These are phyloP conservation scores for Vaccinium myrtillus DNA, from an alignment of 148 eudicot genomes.

Conservation along the genomic window DNA sequence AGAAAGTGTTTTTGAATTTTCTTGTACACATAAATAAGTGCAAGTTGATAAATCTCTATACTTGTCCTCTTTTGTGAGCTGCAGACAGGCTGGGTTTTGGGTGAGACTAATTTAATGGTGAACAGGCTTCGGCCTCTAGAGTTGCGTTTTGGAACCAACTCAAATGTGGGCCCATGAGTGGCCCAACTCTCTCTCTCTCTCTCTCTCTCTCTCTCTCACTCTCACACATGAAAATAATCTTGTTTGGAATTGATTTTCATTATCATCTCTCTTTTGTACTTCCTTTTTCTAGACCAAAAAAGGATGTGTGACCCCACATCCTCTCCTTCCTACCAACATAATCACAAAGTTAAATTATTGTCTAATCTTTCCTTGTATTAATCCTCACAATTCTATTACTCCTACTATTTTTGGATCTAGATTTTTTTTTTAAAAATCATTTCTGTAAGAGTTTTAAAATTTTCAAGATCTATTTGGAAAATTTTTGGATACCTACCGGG, in stretches of 20 bases:
- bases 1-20: neutral
- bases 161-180: slow-evolving; percentile 16
- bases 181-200: neutral
- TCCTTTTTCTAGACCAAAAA: slow-evolving; percentile 3
- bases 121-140: slow-evolving; percentile 10
- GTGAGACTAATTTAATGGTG: slow-evolving; percentile 8
- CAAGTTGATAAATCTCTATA: neutral
- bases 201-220: neutral
- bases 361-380: neutral
- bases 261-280: slow-evolving; percentile 1
- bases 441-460: neutral
- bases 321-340: slow-evolving; percentile 19
- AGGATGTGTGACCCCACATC: slow-evolving; percentile 15
- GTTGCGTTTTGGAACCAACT: neutral
- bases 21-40: neutral
- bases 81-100: slow-evolving; percentile 32
- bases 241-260: slow-evolving; percentile 17
- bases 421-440: neutral
- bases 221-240: neutral
- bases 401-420: neutral
- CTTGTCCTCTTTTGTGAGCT: slow-evolving; percentile 19
- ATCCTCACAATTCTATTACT: neutral
- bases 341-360: neutral
- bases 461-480: neutral
- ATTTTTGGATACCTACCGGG: no score